These are phyloP conservation scores for Theobroma grandiflorum DNA, from an alignment of 441 rosid species.

Conservation along the genomic window DNA sequence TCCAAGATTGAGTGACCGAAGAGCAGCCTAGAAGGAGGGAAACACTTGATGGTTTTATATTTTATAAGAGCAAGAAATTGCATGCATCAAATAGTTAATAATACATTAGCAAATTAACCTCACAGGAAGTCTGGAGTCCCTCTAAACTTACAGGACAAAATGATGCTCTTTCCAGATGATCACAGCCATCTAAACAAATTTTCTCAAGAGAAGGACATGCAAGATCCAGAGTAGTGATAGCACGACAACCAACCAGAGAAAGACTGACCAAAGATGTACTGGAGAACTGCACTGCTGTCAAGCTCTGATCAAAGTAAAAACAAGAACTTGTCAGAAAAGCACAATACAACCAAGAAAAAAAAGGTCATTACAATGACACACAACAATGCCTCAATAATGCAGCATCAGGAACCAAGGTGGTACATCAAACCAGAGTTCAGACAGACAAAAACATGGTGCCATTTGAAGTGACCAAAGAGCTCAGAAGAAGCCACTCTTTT, in stretches of 20 bases:
- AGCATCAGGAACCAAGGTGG: conserved; percentile 8
- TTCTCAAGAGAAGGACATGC: conserved; percentile 82
- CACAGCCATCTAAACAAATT: conserved; percentile 94
- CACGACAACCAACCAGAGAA: conserved; percentile 95
- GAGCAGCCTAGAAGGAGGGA: conserved; percentile 67
- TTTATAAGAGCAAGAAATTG: background rate
- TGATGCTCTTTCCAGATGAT: conserved; percentile 88
- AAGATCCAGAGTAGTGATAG: conserved; percentile 77
- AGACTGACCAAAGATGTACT: conserved; percentile 82
- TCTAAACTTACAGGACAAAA: conserved; percentile 83
- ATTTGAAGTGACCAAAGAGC: conserved; percentile 14
- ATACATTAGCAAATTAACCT: background rate
- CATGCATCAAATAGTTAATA: background rate
- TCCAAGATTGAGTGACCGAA: conserved; percentile 82
- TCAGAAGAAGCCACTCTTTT: background rate
- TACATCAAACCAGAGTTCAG: background rate
- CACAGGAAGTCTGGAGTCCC: background rate
- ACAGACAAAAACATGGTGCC: background rate
- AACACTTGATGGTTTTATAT: conserved; percentile 6
- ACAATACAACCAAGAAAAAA: conserved; percentile 13
- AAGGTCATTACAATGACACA: conserved; percentile 8
- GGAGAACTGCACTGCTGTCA: conserved; percentile 79
- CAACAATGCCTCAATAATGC: background rate
- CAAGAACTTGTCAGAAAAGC: conserved; percentile 16
- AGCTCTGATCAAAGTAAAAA: conserved; percentile 61